phyloP scores from a whole-genome alignment of 257 asterid species.

The Solanum sparsipilum region DNA sequence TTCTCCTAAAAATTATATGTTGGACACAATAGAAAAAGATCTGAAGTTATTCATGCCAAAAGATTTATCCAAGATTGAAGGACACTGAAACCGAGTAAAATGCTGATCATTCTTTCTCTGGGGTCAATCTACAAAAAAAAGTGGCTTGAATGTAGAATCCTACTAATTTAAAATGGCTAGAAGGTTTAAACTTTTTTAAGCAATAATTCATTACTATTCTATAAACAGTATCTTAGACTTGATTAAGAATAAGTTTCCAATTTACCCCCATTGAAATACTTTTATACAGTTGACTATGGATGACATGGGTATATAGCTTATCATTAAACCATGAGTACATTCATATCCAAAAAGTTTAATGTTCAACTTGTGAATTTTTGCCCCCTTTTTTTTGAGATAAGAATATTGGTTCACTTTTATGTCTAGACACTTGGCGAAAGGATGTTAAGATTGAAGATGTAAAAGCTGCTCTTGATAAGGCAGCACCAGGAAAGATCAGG shows the following conservation, averaged over 20 bases:
- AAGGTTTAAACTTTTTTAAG: not conserved
- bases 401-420: not conserved
- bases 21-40: not conserved
- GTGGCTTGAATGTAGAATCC: not conserved
- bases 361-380: not conserved
- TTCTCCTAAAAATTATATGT: not conserved
- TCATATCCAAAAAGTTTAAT: not conserved
- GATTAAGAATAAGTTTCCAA: not conserved
- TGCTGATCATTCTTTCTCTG: not conserved
- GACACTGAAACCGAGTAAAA: not conserved
- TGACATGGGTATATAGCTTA: not conserved
- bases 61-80: not conserved
- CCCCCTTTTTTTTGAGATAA: not conserved
- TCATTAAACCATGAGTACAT: not conserved
- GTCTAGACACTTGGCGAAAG: conserved; percentile 84
- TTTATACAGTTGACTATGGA: not conserved
- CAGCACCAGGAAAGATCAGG: conserved; percentile 62
- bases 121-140: not conserved
- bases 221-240: not conserved
- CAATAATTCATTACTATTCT: not conserved
- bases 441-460: conserved; percentile 57
- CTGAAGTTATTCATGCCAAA: not conserved
- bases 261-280: not conserved
- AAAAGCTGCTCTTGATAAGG: conserved; percentile 48
- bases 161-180: not conserved